Evolutionary conservation across 1,139 yeast genomes (phyloP), one percentile per base, ranked within the genome.

Genomic region (Saccharomycopsis crataegensis): DNA sequence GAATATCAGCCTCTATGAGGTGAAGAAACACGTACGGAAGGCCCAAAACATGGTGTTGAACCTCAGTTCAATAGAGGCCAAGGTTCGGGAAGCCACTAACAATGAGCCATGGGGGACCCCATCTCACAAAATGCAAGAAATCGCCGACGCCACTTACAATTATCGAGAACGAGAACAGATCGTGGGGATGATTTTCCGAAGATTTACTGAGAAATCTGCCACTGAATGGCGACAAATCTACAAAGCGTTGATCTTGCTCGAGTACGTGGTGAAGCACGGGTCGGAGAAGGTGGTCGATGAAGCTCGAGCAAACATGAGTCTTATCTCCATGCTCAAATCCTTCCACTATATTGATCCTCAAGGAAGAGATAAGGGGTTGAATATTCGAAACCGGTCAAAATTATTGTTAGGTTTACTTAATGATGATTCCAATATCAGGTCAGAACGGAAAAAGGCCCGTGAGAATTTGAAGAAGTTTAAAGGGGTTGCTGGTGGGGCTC

Each of bases 61-160:
- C 70, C 83, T 88, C 69, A 88, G 96, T 11, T 97, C 89, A 61
- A 90, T 88, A 84, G 99, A 93, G 71, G 86, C 96, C 49, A 90
- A 87, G 69, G 99, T 90, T 22, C 82, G 99, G 59, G 98, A 93
- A 69, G 98, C 98, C 48, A 93, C 99, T 54, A 93, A 93, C 68
- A 93, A 93, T 67, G 99, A 93, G 69, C 99, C 99, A 1, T 93
- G 99, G 99, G 99, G 99, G n/a, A 95, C 97, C 3, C 83, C 96
- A 1, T 79, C 94, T 4, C 80, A 96, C 1, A 72, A 87, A 65
- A 93, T 94, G 98, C 86, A 85, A 59, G 94, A 90, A 66, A 93
- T 94, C 62, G 94, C 99, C 6, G 86, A 90, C 38, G 98, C 96
- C 1, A 93, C 99, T 6, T 88, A 88, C 70, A 88, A 87, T 69